Evolutionary conservation across 1,139 yeast genomes (phyloP).

Genomic region (Yamadazyma mexicana): DNA sequence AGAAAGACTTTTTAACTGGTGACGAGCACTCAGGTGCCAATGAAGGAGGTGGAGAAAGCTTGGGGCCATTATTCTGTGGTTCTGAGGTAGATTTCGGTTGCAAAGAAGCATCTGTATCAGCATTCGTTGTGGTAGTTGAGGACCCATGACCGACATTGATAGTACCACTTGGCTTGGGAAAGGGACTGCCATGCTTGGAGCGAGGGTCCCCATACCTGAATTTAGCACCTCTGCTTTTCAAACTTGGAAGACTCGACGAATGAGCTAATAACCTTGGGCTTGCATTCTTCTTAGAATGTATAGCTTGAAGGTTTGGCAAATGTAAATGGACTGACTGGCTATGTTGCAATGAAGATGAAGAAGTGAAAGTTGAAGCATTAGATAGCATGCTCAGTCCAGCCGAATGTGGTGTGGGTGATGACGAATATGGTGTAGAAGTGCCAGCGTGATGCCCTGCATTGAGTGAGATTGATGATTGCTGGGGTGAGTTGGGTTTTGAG

Average conservation of each 20-base stretch:
- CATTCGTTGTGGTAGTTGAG: no score
- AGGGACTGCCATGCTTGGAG: constrained; percentile 9
- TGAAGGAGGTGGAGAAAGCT: constrained; percentile 16
- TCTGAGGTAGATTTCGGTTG: background rate
- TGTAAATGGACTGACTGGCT: constrained; percentile 3
- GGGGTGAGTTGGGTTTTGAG: constrained; percentile 24
- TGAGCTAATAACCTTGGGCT: constrained; percentile 29
- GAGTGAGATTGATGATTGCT: constrained; percentile 5
- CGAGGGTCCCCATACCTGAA: constrained; percentile 14
- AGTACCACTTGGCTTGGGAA: background rate
- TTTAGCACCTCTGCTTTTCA: constrained; percentile 9
- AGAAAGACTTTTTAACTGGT: constrained; percentile 3
- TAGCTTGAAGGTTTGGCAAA: constrained; percentile 2
- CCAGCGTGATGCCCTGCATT: background rate
- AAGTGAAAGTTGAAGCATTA: background rate
- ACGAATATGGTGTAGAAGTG: background rate
- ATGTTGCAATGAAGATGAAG: background rate
- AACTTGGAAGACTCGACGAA: constrained; percentile 39
- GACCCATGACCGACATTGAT: no score
- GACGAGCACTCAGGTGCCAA: constrained; percentile 2
- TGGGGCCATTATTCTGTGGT: constrained; percentile 2
- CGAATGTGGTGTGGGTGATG: constrained; percentile 1
- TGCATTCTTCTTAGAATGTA: background rate
- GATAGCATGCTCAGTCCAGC: background rate
- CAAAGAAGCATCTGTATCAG: no score